A percentile compares a stretch with the other conserved stretches of the same genome.
Conservation (phyloP, 1,284 basidiomycete genomes). For the Puccinia brachypodii region DNA sequence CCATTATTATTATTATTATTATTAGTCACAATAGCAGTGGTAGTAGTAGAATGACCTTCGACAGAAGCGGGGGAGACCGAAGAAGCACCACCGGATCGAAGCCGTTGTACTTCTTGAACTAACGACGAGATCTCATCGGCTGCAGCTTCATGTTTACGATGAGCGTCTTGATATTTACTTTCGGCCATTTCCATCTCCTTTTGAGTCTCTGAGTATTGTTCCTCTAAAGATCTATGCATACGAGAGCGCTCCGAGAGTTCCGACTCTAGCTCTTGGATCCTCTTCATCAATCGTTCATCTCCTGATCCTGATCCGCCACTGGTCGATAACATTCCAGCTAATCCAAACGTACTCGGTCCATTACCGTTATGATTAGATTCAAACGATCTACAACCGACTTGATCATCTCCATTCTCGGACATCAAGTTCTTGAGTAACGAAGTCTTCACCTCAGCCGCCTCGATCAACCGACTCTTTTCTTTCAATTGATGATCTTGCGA, state of each 20-base stretch:
- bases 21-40: no score
- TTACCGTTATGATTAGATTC: no score
- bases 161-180: constrained; percentile 54
- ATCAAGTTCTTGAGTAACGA: constrained; percentile 81
- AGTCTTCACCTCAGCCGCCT: constrained; percentile 74
- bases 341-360: not conserved
- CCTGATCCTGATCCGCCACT: constrained; percentile 60
- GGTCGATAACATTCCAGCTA: constrained; percentile 59
- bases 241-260: constrained; percentile 1
- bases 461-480: constrained; percentile 68
- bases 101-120: constrained; percentile 69
- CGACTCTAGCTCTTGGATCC: constrained; percentile 34
- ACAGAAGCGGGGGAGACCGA: constrained; percentile 32
- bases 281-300: not conserved
- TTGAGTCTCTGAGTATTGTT: constrained; percentile 57
- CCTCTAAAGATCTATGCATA: constrained; percentile 27
- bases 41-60: no score
- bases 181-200: constrained; percentile 73
- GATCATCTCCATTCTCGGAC: constrained; percentile 74
- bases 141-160: constrained; percentile 44
- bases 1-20: no score
- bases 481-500: constrained; percentile 70
- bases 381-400: constrained; percentile 61
- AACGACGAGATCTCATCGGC: constrained; percentile 59
- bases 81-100: constrained; percentile 39